These are phyloP conservation scores for Dictyostelium capitatum DNA, from an alignment of 78 protist genomes.

Conservation along the genomic window DNA sequence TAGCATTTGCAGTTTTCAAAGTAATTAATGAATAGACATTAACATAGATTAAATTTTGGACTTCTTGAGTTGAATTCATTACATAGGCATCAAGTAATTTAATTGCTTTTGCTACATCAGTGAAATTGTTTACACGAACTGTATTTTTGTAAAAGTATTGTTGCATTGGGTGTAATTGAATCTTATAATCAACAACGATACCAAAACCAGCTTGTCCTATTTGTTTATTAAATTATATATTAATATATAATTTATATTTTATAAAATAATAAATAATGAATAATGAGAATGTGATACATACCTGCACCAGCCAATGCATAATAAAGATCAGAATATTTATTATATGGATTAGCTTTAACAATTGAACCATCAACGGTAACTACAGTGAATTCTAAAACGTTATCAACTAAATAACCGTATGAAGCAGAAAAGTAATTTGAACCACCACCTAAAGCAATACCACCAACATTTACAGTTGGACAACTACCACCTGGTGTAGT, in stretches of 20 bases:
- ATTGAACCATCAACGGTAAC: neutral
- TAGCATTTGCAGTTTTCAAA: neutral
- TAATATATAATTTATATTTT: too few relatives aligned
- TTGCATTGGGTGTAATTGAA: neutral
- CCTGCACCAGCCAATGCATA: conserved; percentile 29
- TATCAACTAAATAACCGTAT: conserved; percentile 35
- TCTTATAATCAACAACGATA: neutral
- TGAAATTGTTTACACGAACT: neutral
- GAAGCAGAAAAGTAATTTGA: conserved; percentile 20
- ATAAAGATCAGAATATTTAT: neutral
- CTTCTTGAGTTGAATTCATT: neutral
- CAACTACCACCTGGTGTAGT: conserved; percentile 57
- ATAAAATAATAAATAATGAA: too few relatives aligned
- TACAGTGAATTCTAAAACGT: conserved; percentile 19
- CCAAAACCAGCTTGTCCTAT: conserved; percentile 40
- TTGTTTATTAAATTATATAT: too few relatives aligned
- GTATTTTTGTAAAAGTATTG: conserved; percentile 2
- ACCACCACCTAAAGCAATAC: conserved; percentile 42
- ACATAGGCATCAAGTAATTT: neutral
- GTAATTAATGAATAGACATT: neutral
- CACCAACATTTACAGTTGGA: conserved; percentile 56
- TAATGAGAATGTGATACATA: too few relatives aligned
- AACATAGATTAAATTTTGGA: neutral
- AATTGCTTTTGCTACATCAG: neutral
- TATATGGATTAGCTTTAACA: neutral